Evolutionary conservation across 148 eudicot genomes (phyloP).

Genomic region (Spergularia bocconei): DNA sequence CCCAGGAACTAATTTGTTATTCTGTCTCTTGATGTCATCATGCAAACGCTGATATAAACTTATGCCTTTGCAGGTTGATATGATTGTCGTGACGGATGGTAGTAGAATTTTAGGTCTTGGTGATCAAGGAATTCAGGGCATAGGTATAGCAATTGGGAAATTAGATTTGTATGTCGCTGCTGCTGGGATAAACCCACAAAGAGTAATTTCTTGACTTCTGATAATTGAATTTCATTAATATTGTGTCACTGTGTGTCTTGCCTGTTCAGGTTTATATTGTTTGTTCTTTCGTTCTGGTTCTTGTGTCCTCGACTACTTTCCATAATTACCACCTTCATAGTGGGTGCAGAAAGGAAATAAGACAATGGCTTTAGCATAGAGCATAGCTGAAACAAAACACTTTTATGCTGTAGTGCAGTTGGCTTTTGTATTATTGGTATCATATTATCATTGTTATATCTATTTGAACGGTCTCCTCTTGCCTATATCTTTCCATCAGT

Average conservation of each 20-base stretch:
- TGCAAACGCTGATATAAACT: not conserved
- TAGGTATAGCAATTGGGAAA: constrained; percentile 91
- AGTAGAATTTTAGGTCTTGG: constrained; percentile 98
- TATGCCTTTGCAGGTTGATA: constrained; percentile 72
- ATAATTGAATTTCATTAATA: not conserved
- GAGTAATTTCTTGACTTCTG: constrained; percentile 47
- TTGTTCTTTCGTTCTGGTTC: not conserved
- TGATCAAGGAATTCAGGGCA: constrained; percentile 92
- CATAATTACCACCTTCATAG: not conserved
- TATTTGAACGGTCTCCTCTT: no score
- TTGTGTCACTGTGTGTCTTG: constrained; percentile 1
- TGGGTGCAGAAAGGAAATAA: constrained; percentile 4
- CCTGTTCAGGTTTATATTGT: not conserved
- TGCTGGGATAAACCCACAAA: constrained; percentile 97
- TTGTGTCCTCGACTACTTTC: not conserved
- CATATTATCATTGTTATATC: not conserved
- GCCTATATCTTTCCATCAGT: no score
- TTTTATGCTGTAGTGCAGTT: not conserved
- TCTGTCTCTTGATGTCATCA: not conserved
- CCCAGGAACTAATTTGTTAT: not conserved
- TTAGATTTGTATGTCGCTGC: constrained; percentile 97
- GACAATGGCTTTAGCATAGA: not conserved
- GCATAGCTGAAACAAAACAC: not conserved
- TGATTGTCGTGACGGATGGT: constrained; percentile 99
- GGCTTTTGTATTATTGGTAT: not conserved